Base-by-base conservation (phyloP, 2,329 filamentous ascomycete genomes). In the Raffaelea ambrosiae region DNA sequence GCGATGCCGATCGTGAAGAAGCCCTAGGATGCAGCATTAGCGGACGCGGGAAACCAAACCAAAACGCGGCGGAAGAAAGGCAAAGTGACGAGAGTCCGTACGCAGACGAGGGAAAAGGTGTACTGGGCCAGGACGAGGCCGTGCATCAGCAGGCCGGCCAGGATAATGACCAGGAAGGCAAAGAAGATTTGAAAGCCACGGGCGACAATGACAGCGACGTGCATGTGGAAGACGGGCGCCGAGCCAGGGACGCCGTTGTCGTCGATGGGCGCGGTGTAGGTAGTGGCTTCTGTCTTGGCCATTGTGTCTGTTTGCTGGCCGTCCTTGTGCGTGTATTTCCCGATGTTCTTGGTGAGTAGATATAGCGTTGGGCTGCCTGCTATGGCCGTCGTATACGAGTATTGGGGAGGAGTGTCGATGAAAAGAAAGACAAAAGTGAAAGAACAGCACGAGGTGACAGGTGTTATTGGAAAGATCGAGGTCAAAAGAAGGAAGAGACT, bases 101-200 rank as follows among this genome's bases (percentile, higher is more conserved):
- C 60, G 42, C 59, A 62, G 36, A 59, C 59, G 9, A 64, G 44
- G 3, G 53, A 55, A 40, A 61, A 64, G 11, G 50, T 58, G 10
- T 55, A 48, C 3, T 55, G 51, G 8, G 54, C 51, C 46, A 61
- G 22, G 18, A 58, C 57, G 2, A 54, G 36, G 5, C 59, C 59
- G 42, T 64, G 60, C 47, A 64, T 63, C n/a, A 63, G 44, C 11
- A 50, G 36, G 33, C 56, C 60, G 8, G 52, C 49, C 39, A 64
- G 51, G 42, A 51, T 44, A 3, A 61, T 29, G 39, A 61, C 58
- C 43, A 59, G 8, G 21, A 63, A 51, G 14, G 43, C 50, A 5
- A 64, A 40, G 20, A 63, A 51, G n/a, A 57, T n/a, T 48, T 62
- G 58, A 47, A 59, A 54, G 14, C 57, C 59, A 40, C 61, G 56